phyloP scores from a whole-genome alignment of 192 early-diverging fungal species.

The Mortierella claussenii region DNA sequence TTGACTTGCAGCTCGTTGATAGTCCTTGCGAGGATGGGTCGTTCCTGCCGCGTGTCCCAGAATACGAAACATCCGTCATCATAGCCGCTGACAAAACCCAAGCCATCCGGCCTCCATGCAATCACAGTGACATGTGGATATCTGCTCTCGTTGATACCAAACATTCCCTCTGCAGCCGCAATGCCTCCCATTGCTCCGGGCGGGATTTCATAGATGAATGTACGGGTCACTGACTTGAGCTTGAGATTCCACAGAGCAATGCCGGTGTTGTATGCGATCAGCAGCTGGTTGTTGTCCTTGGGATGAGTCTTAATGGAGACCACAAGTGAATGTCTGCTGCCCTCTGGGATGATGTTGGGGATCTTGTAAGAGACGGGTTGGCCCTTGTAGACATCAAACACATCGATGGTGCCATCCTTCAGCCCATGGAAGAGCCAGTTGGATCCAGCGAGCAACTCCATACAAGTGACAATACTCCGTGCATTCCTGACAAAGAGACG shows the following conservation, averaged over 20 bases:
- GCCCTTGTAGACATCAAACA: slow-evolving; percentile 58
- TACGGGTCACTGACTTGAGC: slow-evolving; percentile 42
- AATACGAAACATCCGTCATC: slow-evolving; percentile 58
- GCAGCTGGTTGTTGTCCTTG: slow-evolving; percentile 58
- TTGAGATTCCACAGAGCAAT: slow-evolving; percentile 64
- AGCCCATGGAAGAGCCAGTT: slow-evolving; percentile 65
- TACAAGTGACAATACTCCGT: slow-evolving; percentile 58
- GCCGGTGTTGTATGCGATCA: slow-evolving; percentile 63
- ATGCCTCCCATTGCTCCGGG: slow-evolving; percentile 37
- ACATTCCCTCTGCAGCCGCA: slow-evolving; percentile 2
- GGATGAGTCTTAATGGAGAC: slow-evolving; percentile 62
- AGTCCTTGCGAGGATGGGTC: slow-evolving; percentile 32
- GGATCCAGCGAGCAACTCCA: slow-evolving; percentile 55
- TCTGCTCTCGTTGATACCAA: slow-evolving; percentile 25
- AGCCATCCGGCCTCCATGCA: slow-evolving; percentile 62
- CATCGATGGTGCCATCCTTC: slow-evolving; percentile 59
- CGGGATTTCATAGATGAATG: slow-evolving; percentile 43
- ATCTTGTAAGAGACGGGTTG: slow-evolving; percentile 51
- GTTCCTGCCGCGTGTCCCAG: slow-evolving; percentile 55
- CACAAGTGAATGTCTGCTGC: slow-evolving; percentile 49
- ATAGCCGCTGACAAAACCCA: slow-evolving; percentile 56
- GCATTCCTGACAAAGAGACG: slow-evolving; percentile 47
- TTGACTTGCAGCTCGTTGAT: slow-evolving; percentile 25
- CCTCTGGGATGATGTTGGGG: slow-evolving; percentile 57
- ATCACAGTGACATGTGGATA: slow-evolving; percentile 52